Base-by-base conservation (phyloP, 257 asterid genomes). In the Salvia hispanica region DNA sequence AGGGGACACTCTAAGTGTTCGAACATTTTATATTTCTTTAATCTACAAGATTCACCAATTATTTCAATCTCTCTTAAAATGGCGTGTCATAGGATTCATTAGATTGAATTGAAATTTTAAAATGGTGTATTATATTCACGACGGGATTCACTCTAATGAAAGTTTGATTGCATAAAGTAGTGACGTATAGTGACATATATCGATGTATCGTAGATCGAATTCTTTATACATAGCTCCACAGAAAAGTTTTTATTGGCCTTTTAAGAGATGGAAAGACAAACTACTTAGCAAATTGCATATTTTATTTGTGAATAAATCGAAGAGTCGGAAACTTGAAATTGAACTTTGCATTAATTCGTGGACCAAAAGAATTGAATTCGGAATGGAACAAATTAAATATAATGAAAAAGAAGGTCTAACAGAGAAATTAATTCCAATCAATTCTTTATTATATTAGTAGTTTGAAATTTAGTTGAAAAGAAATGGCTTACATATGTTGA, bases 341-440 rank as follows among this genome's bases (percentile, higher is more conserved):
- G 72, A 52, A 51, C 11, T 9, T 39, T 39, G 72, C 42, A 47
- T 40, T 66, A 33, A 48, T 28, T 15, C 33, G 57, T 28, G 31
- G 53, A 47, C 69, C 47, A 7, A 2, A 63, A 51, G 7, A 16
- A 3, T 15, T 50, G 4, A 53, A 34, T 10, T 46, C 9, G 43
- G 4, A 28, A 4, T 48, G 54, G 25, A 48, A 9, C 54, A 48
- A 48, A 48, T 2, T 25, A 25, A 25, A 25, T 25, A 48, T 25
- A 48, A 48, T 14, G 54, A 48, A 8, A 40, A 48, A 14, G 10
- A 48, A 6, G 3, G 18, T 14, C 15, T 36, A 37, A 15, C 13
- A 14, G 53, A 40, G 15, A 61, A 61, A 61, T 18, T 2, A 42
- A 61, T 18, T 43, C 4, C 14, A 15, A 12, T 13, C 18, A 12